These are phyloP conservation scores for Luffa aegyptiaca DNA, from an alignment of 306 rosid genomes.

Conservation along the genomic window DNA sequence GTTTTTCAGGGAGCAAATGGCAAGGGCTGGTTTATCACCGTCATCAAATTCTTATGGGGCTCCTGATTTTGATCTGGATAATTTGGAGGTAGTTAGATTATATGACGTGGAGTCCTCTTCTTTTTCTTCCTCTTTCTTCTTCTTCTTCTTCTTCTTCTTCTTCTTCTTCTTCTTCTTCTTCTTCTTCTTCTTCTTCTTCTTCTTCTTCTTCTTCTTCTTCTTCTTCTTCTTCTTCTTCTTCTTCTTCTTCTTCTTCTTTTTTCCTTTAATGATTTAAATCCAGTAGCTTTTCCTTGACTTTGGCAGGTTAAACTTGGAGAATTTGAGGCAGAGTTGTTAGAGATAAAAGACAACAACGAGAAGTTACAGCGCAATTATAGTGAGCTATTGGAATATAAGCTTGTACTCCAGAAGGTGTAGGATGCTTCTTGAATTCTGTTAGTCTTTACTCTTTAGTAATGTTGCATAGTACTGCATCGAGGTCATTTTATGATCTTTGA, in stretches of 20 bases:
- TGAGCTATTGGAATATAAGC: conserved; percentile 68
- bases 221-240: background rate
- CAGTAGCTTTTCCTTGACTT: conserved; percentile 2
- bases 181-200: background rate
- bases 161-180: no score
- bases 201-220: background rate
- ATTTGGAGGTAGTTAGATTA: conserved; percentile 53
- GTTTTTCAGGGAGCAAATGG: conserved; percentile 69
- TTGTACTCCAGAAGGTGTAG: conserved; percentile 67
- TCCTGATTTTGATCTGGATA: conserved; percentile 37
- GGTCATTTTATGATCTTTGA: background rate
- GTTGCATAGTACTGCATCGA: background rate
- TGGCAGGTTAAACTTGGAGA: conserved; percentile 59
- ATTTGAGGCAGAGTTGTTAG: conserved; percentile 64
- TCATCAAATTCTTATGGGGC: conserved; percentile 20
- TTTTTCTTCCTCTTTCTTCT: background rate
- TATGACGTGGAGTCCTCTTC: background rate
- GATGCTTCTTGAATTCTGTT: background rate
- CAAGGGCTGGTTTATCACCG: conserved; percentile 42
- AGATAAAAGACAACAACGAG: conserved; percentile 60
- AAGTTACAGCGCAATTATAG: conserved; percentile 51
- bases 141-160: background rate
- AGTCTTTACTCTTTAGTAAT: background rate
- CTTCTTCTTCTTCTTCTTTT: no score
- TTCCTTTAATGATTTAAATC: background rate